A percentile compares a stretch with the other conserved stretches of the same genome.
Evolutionary conservation across 108 stramenopile genomes (phyloP).

Genomic region (Licmophora abbreviata): DNA sequence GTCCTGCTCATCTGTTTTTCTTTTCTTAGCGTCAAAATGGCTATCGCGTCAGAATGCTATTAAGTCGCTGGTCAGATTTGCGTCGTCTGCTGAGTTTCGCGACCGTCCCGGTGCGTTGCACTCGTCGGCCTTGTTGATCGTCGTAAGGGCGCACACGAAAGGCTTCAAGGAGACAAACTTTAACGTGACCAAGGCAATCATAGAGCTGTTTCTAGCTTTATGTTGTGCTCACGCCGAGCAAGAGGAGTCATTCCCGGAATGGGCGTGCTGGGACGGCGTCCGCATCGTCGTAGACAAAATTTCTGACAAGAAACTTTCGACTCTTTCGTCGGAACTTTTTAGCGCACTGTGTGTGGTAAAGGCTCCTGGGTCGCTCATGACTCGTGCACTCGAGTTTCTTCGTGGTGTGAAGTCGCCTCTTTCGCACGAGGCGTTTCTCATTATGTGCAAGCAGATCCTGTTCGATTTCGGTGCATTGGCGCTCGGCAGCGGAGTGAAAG

Average conservation of each 20-base stretch:
- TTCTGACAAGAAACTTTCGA: conserved; percentile 65
- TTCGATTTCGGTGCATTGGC: conserved; percentile 61
- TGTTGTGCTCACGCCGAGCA: conserved; percentile 30
- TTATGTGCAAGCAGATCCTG: conserved; percentile 44
- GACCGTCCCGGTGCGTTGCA: conserved; percentile 5
- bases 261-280: conserved; percentile 33
- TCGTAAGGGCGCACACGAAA: conserved; percentile 60
- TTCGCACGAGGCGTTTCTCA: conserved; percentile 59
- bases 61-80: conserved; percentile 38
- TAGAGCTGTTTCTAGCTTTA: conserved; percentile 48
- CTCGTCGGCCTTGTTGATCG: conserved; percentile 34
- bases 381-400: conserved; percentile 17
- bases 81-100: conserved; percentile 14
- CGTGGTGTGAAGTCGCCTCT: conserved; percentile 57
- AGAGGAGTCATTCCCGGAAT: conserved; percentile 21
- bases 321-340: conserved; percentile 35
- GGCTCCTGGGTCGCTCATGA: conserved; percentile 35
- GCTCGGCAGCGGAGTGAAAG: conserved; percentile 35
- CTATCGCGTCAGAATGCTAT: conserved; percentile 49
- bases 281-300: conserved; percentile 59
- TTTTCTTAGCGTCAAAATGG: conserved; percentile 57
- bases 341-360: conserved; percentile 43
- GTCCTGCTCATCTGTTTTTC: background rate
- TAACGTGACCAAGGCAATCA: conserved; percentile 55
- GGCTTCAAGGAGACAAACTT: conserved; percentile 81